phyloP scores from a whole-genome alignment of 2,329 filamentous ascomycete genomes.

The Ceratocystis ficicola region DNA sequence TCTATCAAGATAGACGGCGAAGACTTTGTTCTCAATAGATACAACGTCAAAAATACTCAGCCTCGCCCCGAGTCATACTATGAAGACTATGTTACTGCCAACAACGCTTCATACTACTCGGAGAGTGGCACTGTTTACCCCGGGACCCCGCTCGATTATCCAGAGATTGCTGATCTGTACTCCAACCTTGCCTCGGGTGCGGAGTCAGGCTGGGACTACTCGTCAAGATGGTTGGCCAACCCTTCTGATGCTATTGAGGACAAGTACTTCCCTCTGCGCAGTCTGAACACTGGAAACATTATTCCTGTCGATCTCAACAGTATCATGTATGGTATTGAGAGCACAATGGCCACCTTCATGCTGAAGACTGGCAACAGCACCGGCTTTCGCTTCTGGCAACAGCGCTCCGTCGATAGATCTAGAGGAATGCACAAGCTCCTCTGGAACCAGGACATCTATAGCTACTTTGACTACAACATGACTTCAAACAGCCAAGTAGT shows the following conservation, averaged over 20 bases:
- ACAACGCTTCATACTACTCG: conserved; percentile 51
- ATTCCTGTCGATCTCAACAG: conserved; percentile 57
- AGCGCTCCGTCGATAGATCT: conserved; percentile 41
- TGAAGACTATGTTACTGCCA: conserved; percentile 55
- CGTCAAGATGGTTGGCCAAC: conserved; percentile 44
- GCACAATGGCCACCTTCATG: conserved; percentile 45
- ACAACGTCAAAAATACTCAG: conserved; percentile 51
- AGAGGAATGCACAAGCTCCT: conserved; percentile 50
- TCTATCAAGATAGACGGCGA: conserved; percentile 31
- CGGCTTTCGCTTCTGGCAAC: conserved; percentile 38
- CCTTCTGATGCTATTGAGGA: conserved; percentile 47
- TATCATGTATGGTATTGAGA: conserved; percentile 54
- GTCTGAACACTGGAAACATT: conserved; percentile 45
- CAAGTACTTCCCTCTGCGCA: conserved; percentile 53
- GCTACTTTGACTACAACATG: conserved; percentile 59
- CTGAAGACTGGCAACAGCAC: conserved; percentile 39
- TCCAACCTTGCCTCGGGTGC: conserved; percentile 52
- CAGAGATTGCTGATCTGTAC: conserved; percentile 43
- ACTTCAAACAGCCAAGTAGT: conserved; percentile 45
- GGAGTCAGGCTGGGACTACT: conserved; percentile 56
- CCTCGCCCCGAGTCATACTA: conserved; percentile 55
- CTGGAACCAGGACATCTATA: conserved; percentile 51
- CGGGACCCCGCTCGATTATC: conserved; percentile 39
- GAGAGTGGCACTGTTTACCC: conserved; percentile 47
- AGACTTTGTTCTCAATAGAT: conserved; percentile 45